Conservation (phyloP, 441 rosid species). For the Mallotus japonicus region DNA sequence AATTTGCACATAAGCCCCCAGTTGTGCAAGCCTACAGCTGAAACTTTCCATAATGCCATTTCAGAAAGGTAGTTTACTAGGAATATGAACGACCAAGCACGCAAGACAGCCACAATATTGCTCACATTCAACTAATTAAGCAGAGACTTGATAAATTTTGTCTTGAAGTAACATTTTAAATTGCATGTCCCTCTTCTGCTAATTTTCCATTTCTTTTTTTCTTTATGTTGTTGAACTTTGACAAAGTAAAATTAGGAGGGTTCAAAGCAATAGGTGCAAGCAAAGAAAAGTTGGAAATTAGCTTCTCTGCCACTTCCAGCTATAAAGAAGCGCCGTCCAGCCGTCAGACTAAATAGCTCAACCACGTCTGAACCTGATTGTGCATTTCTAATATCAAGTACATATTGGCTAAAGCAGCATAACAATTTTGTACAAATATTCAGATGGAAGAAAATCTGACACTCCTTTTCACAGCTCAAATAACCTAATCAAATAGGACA, state of each 20-base stretch:
- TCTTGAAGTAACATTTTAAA: neutral
- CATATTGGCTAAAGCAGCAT: neutral
- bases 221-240: neutral
- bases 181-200: slow-evolving; percentile 2
- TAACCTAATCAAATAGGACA: neutral
- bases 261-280: neutral
- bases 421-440: neutral
- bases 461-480: neutral
- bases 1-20: neutral
- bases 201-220: neutral
- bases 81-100: neutral
- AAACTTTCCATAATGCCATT: neutral
- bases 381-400: neutral
- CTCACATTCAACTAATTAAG: neutral
- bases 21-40: neutral
- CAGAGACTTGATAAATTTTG: neutral
- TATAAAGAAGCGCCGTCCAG: neutral
- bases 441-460: neutral
- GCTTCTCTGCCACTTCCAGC: slow-evolving; percentile 5
- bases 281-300: neutral
- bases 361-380: neutral
- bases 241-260: neutral
- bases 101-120: neutral
- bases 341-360: no score
- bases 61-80: neutral